Evolutionary conservation across 2,329 filamentous ascomycete genomes (phyloP), one percentile per base, ranked within the genome.

Genomic region (Talaromyces sp.): DNA sequence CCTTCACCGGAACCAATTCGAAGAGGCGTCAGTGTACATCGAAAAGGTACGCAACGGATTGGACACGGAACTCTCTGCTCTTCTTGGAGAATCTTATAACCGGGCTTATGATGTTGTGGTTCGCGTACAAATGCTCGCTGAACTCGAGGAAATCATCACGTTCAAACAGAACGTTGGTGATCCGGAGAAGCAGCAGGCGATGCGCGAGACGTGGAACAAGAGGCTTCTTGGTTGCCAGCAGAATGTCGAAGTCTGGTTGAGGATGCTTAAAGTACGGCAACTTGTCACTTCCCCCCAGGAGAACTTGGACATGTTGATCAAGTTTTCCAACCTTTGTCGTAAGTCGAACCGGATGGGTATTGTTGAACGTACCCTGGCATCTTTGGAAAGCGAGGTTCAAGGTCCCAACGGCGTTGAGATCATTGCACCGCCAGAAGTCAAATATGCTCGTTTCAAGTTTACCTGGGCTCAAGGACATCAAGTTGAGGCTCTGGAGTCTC

Each of bases 261-360:
- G 95, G 63, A 98, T 98, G 92, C 87, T 99, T 60, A 95, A 96
- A 72, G 88, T 99, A 34, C 88, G 95, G 63, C 91, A 92, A 23
- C 83, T 99, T 57, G 95, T 99, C 63, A 94, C 98, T 64, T 89
- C 89, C 0, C 94, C 96, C 0, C 87, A 87, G 36, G 93, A 99
- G 74, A 97, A 97, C 70, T 92, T 96, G 82, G 91, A 96, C 70
- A 99, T 99, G 92, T 97, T 93, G 88, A 98, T 99, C 81, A 99
- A 99, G 74, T 99, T 97, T 74, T 91, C 95, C 70, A 99, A 98
- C 70, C 86, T 99, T 5, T 99, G 96, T 76, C 90, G 96, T 70
- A 99, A 99, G 76, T 96, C 94, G 52, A 90, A 92, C 62, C 89
- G 95, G 33, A 93, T 94, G 83, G 94, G 95, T 9, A 85, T 99